Evolutionary conservation across 2,329 filamentous ascomycete genomes (phyloP), one percentile per base, ranked within the genome.

Genomic region (Didymella segeticola): DNA sequence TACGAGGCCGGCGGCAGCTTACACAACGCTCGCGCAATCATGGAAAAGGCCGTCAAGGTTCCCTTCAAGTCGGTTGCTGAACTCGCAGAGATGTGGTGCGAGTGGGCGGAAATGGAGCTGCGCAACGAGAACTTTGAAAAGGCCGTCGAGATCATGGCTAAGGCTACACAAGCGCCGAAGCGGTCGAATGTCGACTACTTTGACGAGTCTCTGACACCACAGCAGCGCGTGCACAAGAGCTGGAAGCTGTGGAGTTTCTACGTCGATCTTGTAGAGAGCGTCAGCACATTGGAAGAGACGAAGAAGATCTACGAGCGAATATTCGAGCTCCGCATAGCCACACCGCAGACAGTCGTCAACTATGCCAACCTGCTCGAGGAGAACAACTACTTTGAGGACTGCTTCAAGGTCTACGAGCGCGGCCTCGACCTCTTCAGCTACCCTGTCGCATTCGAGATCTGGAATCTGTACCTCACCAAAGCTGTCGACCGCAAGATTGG

Each of bases 191-290:
- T 99, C n/a, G 95, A 99, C 78, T 99, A 98, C 73, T 99, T 98
- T 69, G 95, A 99, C 72, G 96, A 99, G 72, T 91, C 86, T 0
- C 80, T 99, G 6, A 92, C 91, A 1, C 93, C 95, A 4, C 95
- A 99, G 73, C 95, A 98, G 78, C 86, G 96, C 58, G 90, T 99
- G 3, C 95, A 99, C 79, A 99, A 99, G 81, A 96, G 91, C 72
- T 99, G 95, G 95, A 99, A 98, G 75, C 79, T 99, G 10, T 99
- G 95, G 95, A 96, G 92, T 76, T 99, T 99, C 80, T 99, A 99
- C 67, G 93, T 99, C 33, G 95, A 99, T 73, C 84, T 99, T 1
- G 93, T 99, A 2, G 95, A 99, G 75, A 96, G 92, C 73, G 93
- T 97, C 26, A 89, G 90, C 57, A 91, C 89, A 0, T 77, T 99